These are phyloP conservation scores for Penicillium alfredii DNA, from an alignment of 495 filamentous ascomycete species.

Conservation along the genomic window DNA sequence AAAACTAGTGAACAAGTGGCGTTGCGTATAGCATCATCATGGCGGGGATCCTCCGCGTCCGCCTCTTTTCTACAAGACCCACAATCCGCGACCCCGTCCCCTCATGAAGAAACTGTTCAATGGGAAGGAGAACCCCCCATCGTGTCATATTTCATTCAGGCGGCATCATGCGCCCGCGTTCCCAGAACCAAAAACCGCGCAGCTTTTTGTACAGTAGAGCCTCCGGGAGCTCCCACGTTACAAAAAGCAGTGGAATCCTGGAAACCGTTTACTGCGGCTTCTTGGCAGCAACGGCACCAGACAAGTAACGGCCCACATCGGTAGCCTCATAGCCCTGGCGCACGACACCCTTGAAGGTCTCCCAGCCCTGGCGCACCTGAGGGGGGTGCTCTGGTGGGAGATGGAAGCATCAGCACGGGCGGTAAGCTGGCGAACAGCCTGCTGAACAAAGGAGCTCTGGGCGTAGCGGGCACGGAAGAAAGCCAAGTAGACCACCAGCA, in stretches of 20 bases:
- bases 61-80: constrained; percentile 23
- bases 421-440: constrained; percentile 65
- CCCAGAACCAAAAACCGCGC: no score
- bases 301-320: constrained; percentile 64
- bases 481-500: constrained; percentile 75
- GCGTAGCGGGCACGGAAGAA: constrained; percentile 88
- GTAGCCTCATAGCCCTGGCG: constrained; percentile 72
- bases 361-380: constrained; percentile 76
- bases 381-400: constrained; percentile 86
- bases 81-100: background rate
- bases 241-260: background rate
- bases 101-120: no score
- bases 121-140: background rate
- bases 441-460: constrained; percentile 88
- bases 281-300: constrained; percentile 46
- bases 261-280: constrained; percentile 47
- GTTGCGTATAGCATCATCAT: constrained; percentile 30
- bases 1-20: constrained; percentile 14
- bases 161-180: no score
- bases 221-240: no score
- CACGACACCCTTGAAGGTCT: constrained; percentile 64
- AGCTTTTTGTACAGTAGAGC: no score
- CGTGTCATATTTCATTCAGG: background rate
- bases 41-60: constrained; percentile 15
- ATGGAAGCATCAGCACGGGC: constrained; percentile 73